Conservation (phyloP, 129 eudicot species). For the Flaveria bidentis region DNA sequence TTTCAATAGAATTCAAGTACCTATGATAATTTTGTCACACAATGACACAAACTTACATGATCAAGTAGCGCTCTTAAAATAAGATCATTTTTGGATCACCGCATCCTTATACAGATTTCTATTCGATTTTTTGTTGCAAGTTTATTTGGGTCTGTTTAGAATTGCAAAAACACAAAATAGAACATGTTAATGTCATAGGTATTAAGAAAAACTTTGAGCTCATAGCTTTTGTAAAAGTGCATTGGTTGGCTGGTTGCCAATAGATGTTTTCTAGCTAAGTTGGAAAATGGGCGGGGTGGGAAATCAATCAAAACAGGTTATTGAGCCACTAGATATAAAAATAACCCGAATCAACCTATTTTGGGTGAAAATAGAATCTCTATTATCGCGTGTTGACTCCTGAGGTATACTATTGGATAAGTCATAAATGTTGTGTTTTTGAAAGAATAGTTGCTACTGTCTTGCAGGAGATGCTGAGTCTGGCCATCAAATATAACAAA, state of each 20-base stretch:
- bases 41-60: not conserved
- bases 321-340: too few species aligned
- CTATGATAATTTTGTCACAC: not conserved
- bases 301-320: too few species aligned
- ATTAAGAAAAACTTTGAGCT: not conserved
- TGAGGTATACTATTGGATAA: too few species aligned
- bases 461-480: slow-evolving; percentile 81
- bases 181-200: not conserved
- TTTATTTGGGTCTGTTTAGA: not conserved
- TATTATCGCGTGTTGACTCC: too few species aligned
- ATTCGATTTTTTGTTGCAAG: too few species aligned
- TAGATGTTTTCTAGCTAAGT: not conserved
- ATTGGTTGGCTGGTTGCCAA: not conserved
- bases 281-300: not conserved
- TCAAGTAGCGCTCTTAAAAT: not conserved
- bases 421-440: too few species aligned
- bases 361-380: too few species aligned
- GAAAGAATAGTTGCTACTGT: not conserved
- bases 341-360: too few species aligned
- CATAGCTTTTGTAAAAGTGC: not conserved
- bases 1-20: too few species aligned
- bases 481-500: slow-evolving; percentile 78
- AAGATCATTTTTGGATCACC: too few species aligned
- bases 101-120: too few species aligned
- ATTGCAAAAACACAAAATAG: not conserved